Percentiles rank a stretch among this genome's conserved stretches.
Conservation (phyloP, 1,284 basidiomycete species). For the Papiliotrema nemorosa region DNA sequence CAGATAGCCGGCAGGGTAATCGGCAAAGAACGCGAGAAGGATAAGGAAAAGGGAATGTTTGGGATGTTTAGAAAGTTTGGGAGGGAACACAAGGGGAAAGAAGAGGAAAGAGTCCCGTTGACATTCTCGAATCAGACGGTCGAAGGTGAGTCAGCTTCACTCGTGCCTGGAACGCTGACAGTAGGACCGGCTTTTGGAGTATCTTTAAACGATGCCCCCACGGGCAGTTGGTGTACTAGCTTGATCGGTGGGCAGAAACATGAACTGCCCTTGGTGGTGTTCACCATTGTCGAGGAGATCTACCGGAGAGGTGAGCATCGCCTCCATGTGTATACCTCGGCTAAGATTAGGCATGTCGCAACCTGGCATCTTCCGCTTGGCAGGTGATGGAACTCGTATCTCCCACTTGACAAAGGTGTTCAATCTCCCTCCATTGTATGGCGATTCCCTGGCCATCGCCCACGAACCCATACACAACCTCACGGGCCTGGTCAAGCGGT, state of each 20-base stretch:
- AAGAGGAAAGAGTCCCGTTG: slow-evolving; percentile 4
- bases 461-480: slow-evolving; percentile 44
- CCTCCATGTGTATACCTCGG: not conserved
- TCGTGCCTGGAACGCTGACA: not conserved
- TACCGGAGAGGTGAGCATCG: slow-evolving; percentile 36
- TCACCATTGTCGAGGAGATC: slow-evolving; percentile 46
- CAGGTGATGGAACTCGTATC: slow-evolving; percentile 37
- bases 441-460: slow-evolving; percentile 34
- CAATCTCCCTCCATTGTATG: slow-evolving; percentile 40
- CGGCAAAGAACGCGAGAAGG: not conserved
- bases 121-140: not conserved
- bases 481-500: slow-evolving; percentile 44
- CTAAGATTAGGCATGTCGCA: slow-evolving; percentile 37
- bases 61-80: slow-evolving; percentile 23
- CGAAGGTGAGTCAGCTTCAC: slow-evolving; percentile 5
- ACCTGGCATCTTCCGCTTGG: slow-evolving; percentile 40
- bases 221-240: slow-evolving; percentile 37
- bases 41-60: slow-evolving; percentile 16
- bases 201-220: slow-evolving; percentile 25
- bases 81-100: slow-evolving; percentile 3
- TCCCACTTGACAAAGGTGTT: slow-evolving; percentile 37
- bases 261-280: slow-evolving; percentile 42
- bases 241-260: slow-evolving; percentile 45
- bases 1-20: not conserved
- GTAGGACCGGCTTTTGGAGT: slow-evolving; percentile 35